A percentile compares a stretch with the other conserved stretches of the same genome.
Conservation (phyloP, 306 rosid species). For the Carpinus fangiana region DNA sequence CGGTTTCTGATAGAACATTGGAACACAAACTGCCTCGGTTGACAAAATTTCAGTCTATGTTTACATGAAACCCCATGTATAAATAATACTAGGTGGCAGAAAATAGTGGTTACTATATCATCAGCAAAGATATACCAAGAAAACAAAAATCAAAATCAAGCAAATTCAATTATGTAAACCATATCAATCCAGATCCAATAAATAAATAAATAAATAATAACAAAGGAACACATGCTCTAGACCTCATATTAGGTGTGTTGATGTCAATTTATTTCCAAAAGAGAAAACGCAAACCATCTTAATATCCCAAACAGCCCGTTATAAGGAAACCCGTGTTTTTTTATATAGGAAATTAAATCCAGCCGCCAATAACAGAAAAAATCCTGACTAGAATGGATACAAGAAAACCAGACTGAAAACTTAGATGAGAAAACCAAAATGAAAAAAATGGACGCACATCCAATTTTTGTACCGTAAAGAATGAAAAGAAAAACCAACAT, state of each 20-base stretch:
- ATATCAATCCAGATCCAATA: conserved; percentile 14
- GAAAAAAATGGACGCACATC: not conserved
- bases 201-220: not conserved
- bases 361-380: not conserved
- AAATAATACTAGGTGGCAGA: not conserved
- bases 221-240: conserved; percentile 3
- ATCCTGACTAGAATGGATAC: not conserved
- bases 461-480: not conserved
- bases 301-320: conserved; percentile 5
- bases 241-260: conserved; percentile 12
- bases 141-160: not conserved
- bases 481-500: not conserved
- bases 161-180: conserved; percentile 14
- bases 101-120: not conserved
- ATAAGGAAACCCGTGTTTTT: not conserved
- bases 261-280: not conserved
- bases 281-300: not conserved
- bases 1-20: not conserved
- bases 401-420: not conserved
- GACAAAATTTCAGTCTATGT: not conserved
- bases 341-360: not conserved
- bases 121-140: not conserved
- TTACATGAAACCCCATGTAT: not conserved
- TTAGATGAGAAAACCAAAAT: not conserved
- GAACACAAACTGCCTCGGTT: not conserved